Conservation (phyloP, 208 protist genomes). For the Trypanosoma rangeli region DNA sequence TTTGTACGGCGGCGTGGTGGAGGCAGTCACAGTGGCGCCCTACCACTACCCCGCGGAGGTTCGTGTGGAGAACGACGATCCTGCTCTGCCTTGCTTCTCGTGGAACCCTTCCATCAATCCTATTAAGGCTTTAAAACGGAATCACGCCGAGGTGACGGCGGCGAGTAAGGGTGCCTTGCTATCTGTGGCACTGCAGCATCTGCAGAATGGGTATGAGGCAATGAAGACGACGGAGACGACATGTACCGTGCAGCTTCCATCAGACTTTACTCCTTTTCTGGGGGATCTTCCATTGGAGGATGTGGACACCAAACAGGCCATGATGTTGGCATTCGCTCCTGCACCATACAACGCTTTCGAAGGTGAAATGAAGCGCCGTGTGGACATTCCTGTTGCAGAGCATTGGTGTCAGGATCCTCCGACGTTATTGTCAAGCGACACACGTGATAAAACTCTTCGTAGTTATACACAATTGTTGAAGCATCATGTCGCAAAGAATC, state of each 20-base stretch:
- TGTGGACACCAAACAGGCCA: conserved; percentile 90
- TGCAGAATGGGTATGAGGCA: conserved; percentile 28
- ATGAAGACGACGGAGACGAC: conserved; percentile 16
- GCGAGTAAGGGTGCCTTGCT: conserved; percentile 20
- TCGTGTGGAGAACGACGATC: conserved; percentile 95
- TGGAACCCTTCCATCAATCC: conserved; percentile 99
- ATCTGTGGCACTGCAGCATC: conserved; percentile 43
- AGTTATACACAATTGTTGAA: conserved; percentile 99
- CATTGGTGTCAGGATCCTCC: conserved; percentile 97
- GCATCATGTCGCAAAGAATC: conserved; percentile 98
- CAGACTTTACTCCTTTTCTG: conserved; percentile 83
- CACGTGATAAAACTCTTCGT: conserved; percentile 94
- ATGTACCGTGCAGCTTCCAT: conserved; percentile 41
- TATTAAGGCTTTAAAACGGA: conserved; percentile 85
- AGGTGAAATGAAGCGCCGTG: conserved; percentile 93
- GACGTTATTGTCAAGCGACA: conserved; percentile 52
- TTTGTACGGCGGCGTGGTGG: conserved; percentile 98
- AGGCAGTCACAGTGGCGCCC: conserved; percentile 88
- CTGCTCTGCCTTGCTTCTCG: conserved; percentile 98
- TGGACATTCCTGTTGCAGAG: conserved; percentile 99
- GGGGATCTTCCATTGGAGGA: conserved; percentile 90
- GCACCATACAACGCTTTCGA: conserved; percentile 97
- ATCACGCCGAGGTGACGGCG: conserved; percentile 44
- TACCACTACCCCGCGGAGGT: conserved; percentile 95
- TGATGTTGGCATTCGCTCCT: conserved; percentile 98